Conservation (phyloP, 768 basidiomycete genomes). For the Termitomyces sp. region DNA sequence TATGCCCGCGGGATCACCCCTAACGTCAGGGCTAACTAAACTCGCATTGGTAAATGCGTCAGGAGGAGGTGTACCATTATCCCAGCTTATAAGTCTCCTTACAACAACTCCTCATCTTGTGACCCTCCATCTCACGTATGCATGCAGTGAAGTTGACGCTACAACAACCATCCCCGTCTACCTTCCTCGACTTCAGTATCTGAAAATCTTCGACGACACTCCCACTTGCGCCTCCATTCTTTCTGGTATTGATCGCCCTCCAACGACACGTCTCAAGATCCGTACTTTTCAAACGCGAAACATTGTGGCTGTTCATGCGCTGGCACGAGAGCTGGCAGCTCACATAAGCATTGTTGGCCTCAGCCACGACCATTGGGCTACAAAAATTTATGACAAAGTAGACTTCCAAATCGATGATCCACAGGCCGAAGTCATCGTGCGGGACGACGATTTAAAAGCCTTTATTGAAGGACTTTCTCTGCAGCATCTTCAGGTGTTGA, state of each 20-base stretch:
- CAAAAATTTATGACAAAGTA: too few species aligned
- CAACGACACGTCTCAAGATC: too few species aligned
- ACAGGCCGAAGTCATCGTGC: neutral
- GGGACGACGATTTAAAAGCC: neutral
- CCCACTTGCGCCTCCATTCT: too few species aligned
- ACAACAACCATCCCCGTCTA: neutral
- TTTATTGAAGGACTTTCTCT: neutral
- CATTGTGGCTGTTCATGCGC: neutral
- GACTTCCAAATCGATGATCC: too few species aligned
- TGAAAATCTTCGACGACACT: neutral
- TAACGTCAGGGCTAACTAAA: neutral
- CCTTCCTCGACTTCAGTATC: neutral
- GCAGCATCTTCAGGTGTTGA: neutral
- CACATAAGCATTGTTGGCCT: too few species aligned
- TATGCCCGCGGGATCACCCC: neutral
- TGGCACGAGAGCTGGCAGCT: neutral
- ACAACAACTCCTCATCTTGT: too few species aligned
- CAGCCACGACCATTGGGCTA: too few species aligned
- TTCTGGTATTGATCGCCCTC: too few species aligned
- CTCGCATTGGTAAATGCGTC: neutral
- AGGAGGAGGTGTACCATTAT: neutral
- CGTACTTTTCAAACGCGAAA: too few species aligned
- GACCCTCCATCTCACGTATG: neutral
- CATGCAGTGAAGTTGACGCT: neutral
- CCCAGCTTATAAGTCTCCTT: neutral